Base-by-base conservation (phyloP, 2,329 filamentous ascomycete genomes). In the Monilinia fructicola region DNA sequence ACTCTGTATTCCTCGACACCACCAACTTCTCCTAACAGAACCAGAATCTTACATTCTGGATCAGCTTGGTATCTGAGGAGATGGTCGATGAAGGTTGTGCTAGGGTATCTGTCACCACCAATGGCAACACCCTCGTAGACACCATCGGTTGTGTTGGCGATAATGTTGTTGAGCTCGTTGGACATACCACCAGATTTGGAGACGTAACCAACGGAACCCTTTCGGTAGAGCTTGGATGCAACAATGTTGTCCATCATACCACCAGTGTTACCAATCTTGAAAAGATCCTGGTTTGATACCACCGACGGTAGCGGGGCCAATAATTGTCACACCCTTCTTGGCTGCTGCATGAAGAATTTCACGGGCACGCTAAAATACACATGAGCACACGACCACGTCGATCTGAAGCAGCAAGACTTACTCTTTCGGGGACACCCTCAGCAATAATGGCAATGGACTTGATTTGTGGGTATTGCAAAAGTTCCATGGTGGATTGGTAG, bases 241-340 rank as follows among this genome's bases (percentile, higher is more conserved):
- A 99, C 95, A 77, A 99, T 99, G 88, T 99, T 99, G 87, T 99
- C 95, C 95, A 99, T 99, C 95, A 99, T 99, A 82, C 95, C 95
- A 87, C 95, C 95, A 76, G 95, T 99, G 87, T 99, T 99, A 80
- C 95, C 95, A 73, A 99, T 99, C 88, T 98, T 99, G 91, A 94
- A 94, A 99, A 80, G 91, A 92, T 80, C 95, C 95, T 70, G 95
- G 95, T 88, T 98, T 99, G 84, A 99, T 98, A 77, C 95, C 95
- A 87, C 95, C 95, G 71, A 99, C 95, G 66, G 95, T 99, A 76
- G 95, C 95, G 72, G 95, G 95, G 72, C 95, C 95, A 78, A 99
- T 97, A 80, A 99, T 99, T 81, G 93, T 97, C 79, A 99, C 90
- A 71, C 94, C 94, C 90, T 98, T 99, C 88, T 97, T 94, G 84